Base-by-base conservation (phyloP, 768 basidiomycete genomes). In the Tylopilus subfusipes region DNA sequence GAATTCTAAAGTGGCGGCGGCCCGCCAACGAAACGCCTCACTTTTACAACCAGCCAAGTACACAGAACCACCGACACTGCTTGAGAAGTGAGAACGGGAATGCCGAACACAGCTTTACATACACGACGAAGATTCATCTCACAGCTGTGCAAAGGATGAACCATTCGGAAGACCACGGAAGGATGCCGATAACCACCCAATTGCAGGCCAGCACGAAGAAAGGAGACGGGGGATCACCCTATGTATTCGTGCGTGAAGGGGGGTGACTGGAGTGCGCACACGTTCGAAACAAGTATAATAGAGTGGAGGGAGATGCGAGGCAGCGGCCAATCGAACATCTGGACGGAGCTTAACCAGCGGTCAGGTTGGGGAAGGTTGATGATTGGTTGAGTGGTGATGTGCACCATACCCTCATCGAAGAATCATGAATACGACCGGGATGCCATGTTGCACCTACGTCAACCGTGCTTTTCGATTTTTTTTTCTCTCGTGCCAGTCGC, bases 311-410 rank as follows among this genome's bases (percentile, higher is more conserved):
- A 40, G 39, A 21, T 12, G n/a, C 39, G 53, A 68, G 66, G 68
- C 61, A 59, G 56, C 50, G 57, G 54, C 25, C 57, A 48, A 55
- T 57, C 58, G 60, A 59, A 18, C 38, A 43, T 42, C 56, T 54
- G 45, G 14, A 58, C 61, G 66, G 68, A 69, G 59, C 59, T 70
- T 65, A 68, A 59, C 51, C 51, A 58, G 47, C 50, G 55, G 60
- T 33, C 40, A 38, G 45, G 34, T 54, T 54, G 51, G 24, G 53
- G 50, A 57, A 43, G 40, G 31, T 46, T 46, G 39, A 40, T 46
- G 55, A 58, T 40, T 34, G 53, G 50, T 49, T 50, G 51, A 58
- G 42, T 31, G 46, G 39, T 42, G 54, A 56, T 44, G 56, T 54
- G 46, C 55, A 51, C 51, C 8, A 56, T 36, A 48, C 33, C 47